Base-by-base conservation (phyloP, 768 basidiomycete species). In the Cubamyces sp. region DNA sequence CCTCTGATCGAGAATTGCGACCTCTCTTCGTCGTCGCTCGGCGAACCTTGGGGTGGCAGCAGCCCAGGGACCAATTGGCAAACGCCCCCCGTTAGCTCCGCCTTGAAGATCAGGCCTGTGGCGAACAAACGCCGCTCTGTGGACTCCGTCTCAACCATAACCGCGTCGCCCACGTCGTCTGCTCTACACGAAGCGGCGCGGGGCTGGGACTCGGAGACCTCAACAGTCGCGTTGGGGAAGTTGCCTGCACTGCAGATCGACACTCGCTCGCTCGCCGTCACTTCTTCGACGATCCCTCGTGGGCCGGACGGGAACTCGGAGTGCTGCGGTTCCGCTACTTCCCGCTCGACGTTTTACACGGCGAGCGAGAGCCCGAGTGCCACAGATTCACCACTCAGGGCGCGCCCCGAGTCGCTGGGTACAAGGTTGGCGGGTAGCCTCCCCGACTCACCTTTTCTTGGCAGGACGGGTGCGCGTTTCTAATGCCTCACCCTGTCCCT, bases 291-390 rank as follows among this genome's bases (percentile, higher is more conserved):
- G 14, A 25, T 50, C 15, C 47, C 47, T 5, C 25, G 18, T 7
- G 11, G 4, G 8, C 30, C 37, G 8, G 62, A 39, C 11, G 41
- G 37, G 1, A 45, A 37, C 16, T 53, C 56, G 16, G 52, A 54
- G 14, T 54, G 57, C 39, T 63, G 62, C 21, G 39, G 51, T 23
- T 57, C 62, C 2, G 61, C 54, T 8, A 54, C 43, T 19, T 57
- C 66, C 18, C 43, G 21, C n/a, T 39, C 61, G 25, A 59, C 62
- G 48, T 67, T 67, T 50, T 64, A 64, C 57, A 64, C 47, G 14
- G 66, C 66, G 18, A 51, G 51, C 1, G 54, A 60, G 19, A 62
- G 60, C 30, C 28, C 57, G 41, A 42, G n/a, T 2, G 57, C 56
- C 11, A 11, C 9, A 34, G 46, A 42, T 1, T 58, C 57, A 18